Evolutionary conservation across 441 rosid genomes (phyloP), one percentile per base, ranked within the genome.

Genomic region (Eutrema salsugineum): DNA sequence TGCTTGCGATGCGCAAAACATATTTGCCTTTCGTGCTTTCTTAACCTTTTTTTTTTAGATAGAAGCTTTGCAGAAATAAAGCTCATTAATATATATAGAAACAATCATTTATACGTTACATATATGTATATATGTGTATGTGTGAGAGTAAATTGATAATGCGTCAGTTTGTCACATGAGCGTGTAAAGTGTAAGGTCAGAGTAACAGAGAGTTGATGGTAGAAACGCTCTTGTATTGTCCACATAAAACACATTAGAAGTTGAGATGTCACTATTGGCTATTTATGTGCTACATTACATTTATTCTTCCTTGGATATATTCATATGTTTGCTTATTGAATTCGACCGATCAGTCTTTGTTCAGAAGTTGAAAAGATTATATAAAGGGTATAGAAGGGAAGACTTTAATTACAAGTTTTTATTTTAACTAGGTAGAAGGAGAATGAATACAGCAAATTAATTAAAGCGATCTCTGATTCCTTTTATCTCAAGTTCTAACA

Each of bases 1-100:
- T 77, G 70, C 71, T 67, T 72, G 73, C 44, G 98, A 91, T 61
- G 85, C 90, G 79, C 98, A 94, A 69, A 88, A 89, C 80, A 77
- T 77, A 35, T 27, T 50, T 24, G 15, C 51, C 40, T 24, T 75
- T 67, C 46, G 2, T 14, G 14, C 11, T 11, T 49, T 11, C 22
- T 1, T 9, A n/a, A n/a, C n/a, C n/a, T 32, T 35, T 3, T 19
- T 16, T 28, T 38, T 43, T 15, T 35, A 9, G 63, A 38, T 16
- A 16, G 17, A 33, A 43, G 17, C 33, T 57, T 27, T 35, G 40
- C 62, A 65, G 35, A 8, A 47, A 65, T 16, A 55, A 48, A 56
- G 50, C 51, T 55, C 47, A 40, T 38, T 10, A 24, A 58, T 51
- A 59, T 59, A 70, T 58, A 67, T n/a, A 67, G 20, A 39, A 51